These are phyloP conservation scores for Croton setiger DNA, from an alignment of 441 rosid genomes.

Conservation along the genomic window DNA sequence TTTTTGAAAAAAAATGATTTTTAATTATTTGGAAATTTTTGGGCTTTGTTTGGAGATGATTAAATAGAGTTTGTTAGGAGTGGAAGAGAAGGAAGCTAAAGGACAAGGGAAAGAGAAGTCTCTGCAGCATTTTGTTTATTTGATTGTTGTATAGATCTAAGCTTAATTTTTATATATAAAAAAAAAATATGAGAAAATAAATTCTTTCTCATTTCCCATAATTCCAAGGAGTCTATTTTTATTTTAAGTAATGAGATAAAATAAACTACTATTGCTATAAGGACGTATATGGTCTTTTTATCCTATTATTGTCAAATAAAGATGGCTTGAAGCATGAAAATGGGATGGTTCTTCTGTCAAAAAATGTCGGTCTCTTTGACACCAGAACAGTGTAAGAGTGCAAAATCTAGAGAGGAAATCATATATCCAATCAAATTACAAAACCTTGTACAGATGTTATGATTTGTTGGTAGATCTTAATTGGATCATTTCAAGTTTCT, in stretches of 20 bases:
- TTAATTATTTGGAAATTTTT: slow-evolving; percentile 7
- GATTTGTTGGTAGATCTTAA: neutral
- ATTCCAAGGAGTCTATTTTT: too few relatives aligned
- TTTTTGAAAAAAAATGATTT: neutral
- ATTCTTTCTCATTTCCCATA: neutral
- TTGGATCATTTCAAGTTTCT: too few relatives aligned
- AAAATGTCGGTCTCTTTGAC: neutral
- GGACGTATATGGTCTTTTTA: too few relatives aligned
- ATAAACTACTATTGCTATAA: too few relatives aligned
- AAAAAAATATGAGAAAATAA: slow-evolving; percentile 6
- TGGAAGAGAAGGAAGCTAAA: neutral
- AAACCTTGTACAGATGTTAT: neutral
- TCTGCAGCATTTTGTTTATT: slow-evolving; percentile 16
- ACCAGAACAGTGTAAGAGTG: neutral
- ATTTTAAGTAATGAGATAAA: too few relatives aligned
- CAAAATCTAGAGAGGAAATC: neutral
- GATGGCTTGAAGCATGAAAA: neutral
- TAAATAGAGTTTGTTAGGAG: slow-evolving; percentile 16
- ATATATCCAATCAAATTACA: neutral
- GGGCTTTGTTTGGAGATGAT: slow-evolving; percentile 14
- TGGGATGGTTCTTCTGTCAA: neutral
- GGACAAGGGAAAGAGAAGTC: neutral
- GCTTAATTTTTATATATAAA: slow-evolving; percentile 21
- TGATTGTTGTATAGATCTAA: slow-evolving; percentile 32
- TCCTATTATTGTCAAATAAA: neutral